Evolutionary conservation across 75 land plant species (phyloP).

Genomic region (Pinus albicaulis): DNA sequence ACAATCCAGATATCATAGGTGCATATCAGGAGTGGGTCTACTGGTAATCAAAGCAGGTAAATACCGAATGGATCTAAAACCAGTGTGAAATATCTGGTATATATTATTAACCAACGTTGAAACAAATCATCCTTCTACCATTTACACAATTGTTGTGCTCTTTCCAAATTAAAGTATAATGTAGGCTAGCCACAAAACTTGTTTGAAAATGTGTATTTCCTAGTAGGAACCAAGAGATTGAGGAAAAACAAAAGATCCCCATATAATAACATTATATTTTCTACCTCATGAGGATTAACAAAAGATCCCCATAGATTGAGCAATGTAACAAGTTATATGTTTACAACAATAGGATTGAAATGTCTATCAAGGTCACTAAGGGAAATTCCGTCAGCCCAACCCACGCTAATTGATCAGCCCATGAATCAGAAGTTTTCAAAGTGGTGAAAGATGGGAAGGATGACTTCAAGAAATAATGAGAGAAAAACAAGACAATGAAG

Average conservation of each 20-base stretch:
- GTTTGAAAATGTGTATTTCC: background rate
- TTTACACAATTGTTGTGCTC: background rate
- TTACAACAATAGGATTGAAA: too few relatives aligned
- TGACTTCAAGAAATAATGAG: too few relatives aligned
- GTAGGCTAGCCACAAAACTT: background rate
- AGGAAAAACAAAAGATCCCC: background rate
- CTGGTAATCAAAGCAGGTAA: background rate
- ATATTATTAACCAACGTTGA: background rate
- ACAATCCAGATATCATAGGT: background rate
- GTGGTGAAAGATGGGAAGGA: too few relatives aligned
- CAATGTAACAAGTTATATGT: background rate
- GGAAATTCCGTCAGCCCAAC: too few relatives aligned
- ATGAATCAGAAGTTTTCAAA: too few relatives aligned
- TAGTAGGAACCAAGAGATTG: background rate
- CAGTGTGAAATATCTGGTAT: background rate
- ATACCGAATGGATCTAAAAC: background rate
- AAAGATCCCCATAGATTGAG: background rate
- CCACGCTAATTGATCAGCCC: too few relatives aligned
- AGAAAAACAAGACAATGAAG: too few relatives aligned
- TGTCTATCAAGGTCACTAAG: too few relatives aligned
- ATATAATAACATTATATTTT: background rate
- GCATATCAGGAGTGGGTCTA: background rate
- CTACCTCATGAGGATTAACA: background rate
- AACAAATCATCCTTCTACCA: background rate
- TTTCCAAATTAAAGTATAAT: background rate